Percentiles rank a stretch among this genome's conserved stretches.
Evolutionary conservation across 2,329 filamentous ascomycete genomes (phyloP).

Genomic region (Elsinoe australis): DNA sequence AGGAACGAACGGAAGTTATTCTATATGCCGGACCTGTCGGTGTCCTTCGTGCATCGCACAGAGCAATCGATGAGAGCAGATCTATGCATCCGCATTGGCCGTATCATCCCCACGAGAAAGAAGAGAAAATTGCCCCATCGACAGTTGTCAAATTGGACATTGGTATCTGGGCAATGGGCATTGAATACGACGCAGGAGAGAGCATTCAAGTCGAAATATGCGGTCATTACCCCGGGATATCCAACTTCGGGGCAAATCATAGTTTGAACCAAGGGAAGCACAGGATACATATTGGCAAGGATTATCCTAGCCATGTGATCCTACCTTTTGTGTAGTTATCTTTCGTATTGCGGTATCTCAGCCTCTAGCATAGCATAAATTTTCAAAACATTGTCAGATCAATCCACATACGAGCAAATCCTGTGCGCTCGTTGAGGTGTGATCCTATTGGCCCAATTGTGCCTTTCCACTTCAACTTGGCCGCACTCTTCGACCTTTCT

Average conservation of each 20-base stretch:
- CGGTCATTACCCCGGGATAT: conserved; percentile 1
- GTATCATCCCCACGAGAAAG: conserved; percentile 35
- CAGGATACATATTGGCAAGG: conserved; percentile 15
- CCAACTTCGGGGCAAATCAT: conserved; percentile 15
- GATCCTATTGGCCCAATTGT: too few species aligned
- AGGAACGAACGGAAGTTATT: conserved; percentile 36
- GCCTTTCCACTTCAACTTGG: too few species aligned
- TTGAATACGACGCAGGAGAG: conserved; percentile 39
- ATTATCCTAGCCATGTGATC: conserved; percentile 17
- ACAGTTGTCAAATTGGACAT: conserved; percentile 40
- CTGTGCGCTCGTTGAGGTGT: too few species aligned
- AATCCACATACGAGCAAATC: too few species aligned
- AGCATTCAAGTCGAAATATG: conserved; percentile 6
- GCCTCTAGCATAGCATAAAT: too few species aligned
- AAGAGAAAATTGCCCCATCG: conserved; percentile 36
- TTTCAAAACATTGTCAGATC: too few species aligned
- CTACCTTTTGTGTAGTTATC: conserved; percentile 18
- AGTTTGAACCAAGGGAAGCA: conserved; percentile 17
- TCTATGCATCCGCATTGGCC: conserved; percentile 27
- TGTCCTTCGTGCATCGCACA: conserved; percentile 40
- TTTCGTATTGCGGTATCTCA: too few species aligned
- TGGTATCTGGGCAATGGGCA: conserved; percentile 41
- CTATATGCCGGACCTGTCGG: conserved; percentile 39
- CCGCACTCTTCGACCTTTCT: too few species aligned
- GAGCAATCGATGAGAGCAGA: conserved; percentile 27